Base-by-base conservation (phyloP, 2,329 filamentous ascomycete genomes). In the Colletotrichum sp. region DNA sequence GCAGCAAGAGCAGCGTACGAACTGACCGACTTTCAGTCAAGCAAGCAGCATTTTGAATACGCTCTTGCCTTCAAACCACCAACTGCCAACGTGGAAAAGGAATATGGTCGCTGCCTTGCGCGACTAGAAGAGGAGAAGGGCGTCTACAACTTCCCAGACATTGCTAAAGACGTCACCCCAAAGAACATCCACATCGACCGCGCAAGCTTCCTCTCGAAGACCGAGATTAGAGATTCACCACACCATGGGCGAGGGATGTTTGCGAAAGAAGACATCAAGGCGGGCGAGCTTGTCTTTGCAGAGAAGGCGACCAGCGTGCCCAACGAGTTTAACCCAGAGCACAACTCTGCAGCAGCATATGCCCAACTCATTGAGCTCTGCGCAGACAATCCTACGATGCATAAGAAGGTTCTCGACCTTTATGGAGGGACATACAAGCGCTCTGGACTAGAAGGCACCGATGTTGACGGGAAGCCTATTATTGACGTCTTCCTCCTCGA, bases 231-330 rank as follows among this genome's bases (percentile, higher is more conserved):
- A n/a, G 70, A 79, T 1, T 84, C 83, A 6, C 71, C 75, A 0
- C 76, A 78, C 31, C 79, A 83, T 76, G 86, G 86, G 12, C 81
- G 82, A 5, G 86, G 86, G 3, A 77, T 88, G 4, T 87, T 88
- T 71, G 84, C 86, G 0, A 79, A 80, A 1, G 76, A 79, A 21
- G 77, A 80, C 59, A 78, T 87, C 59, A 77, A 76, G 6, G 80
- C 82, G 0, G 85, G 85, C 61, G 83, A 86, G 2, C 59, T 87
- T 4, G 78, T 87, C 27, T 81, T 87, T 18, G 82, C 81, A 43
- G 86, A 87, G 73, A 86, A 86, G 76, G 84, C 85, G 0, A 78
- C 82, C 27, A 80, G 82, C 43, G 80, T 84, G 67, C 83, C 83
- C 0, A 86, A 85, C 81, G 82, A 85, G 69, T 84, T 86, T 77